phyloP scores from a whole-genome alignment of 352 stramenopile species.

The Phytophthora uliginosa region DNA sequence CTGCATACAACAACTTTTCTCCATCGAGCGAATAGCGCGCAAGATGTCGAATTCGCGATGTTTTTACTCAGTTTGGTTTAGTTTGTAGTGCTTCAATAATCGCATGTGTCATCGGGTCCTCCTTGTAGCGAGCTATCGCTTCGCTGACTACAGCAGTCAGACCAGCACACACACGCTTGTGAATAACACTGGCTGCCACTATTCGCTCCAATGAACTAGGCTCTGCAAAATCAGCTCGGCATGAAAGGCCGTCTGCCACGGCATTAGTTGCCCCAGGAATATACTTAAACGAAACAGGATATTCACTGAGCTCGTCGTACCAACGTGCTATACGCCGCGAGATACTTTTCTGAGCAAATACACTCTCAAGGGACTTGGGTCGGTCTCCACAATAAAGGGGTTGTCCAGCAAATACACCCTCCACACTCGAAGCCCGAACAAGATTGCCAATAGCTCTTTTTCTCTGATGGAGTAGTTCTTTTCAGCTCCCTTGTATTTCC shows the following conservation, averaged over 20 bases:
- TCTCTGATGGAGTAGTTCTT: not conserved
- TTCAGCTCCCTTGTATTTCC: not conserved
- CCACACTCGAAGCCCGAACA: not conserved
- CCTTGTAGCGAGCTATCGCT: not conserved
- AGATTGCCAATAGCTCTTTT: not conserved
- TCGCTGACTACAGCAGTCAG: not conserved
- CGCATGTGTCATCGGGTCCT: not conserved
- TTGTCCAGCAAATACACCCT: not conserved
- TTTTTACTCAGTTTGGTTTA: not conserved
- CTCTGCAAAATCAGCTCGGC: no score
- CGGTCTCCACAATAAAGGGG: not conserved
- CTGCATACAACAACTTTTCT: not conserved
- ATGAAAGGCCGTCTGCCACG: not conserved
- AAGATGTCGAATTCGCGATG: not conserved
- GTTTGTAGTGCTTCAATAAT: not conserved
- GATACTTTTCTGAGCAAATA: not conserved
- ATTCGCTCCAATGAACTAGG: no score
- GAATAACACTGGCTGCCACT: not conserved
- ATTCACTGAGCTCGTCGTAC: not conserved
- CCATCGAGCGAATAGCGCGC: not conserved
- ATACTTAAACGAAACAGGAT: slow-evolving; percentile 1
- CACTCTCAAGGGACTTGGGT: not conserved
- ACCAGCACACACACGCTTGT: not conserved
- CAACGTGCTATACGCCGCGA: not conserved
- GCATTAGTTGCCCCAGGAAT: not conserved